phyloP scores from a whole-genome alignment of 352 stramenopile species.

The Phytopythium cucurbitacearum region DNA sequence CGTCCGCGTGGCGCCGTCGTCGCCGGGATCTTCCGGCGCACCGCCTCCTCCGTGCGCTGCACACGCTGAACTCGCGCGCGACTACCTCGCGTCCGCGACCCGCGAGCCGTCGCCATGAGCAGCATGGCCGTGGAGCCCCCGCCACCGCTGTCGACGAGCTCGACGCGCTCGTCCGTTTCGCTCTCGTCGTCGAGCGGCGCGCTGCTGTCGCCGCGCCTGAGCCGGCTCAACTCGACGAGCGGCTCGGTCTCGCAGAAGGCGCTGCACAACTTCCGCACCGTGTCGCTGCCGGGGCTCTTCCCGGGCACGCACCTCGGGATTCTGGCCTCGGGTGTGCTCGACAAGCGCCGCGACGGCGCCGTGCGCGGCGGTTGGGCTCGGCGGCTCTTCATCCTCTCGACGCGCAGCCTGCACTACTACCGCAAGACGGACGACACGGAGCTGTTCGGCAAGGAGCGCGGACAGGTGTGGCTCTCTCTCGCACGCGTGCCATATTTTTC shows the following conservation, averaged over 20 bases:
- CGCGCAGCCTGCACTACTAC: slow-evolving; percentile 80
- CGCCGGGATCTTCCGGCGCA: background rate
- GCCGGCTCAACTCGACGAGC: slow-evolving; percentile 50
- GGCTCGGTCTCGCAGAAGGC: slow-evolving; percentile 49
- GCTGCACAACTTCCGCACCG: slow-evolving; percentile 64
- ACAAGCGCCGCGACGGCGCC: slow-evolving; percentile 81
- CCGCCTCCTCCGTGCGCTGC: background rate
- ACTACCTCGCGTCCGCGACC: background rate
- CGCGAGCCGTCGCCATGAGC: slow-evolving; percentile 5
- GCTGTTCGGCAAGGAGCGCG: slow-evolving; percentile 81
- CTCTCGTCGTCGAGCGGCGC: slow-evolving; percentile 20
- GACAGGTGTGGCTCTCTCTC: slow-evolving; percentile 30
- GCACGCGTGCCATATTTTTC: background rate
- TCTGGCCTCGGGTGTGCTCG: slow-evolving; percentile 63
- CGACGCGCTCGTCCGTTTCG: slow-evolving; percentile 18
- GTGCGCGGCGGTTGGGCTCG: slow-evolving; percentile 79
- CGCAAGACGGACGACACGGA: slow-evolving; percentile 77
- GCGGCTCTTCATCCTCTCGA: slow-evolving; percentile 79
- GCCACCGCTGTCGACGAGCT: slow-evolving; percentile 32
- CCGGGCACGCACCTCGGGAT: slow-evolving; percentile 73
- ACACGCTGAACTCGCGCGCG: background rate
- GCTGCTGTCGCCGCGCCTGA: slow-evolving; percentile 30
- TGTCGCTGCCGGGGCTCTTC: slow-evolving; percentile 66
- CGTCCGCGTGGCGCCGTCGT: background rate
- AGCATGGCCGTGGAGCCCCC: slow-evolving; percentile 8